Evolutionary conservation across 2,329 filamentous ascomycete species (phyloP).

Genomic region (Zasmidium cellare): DNA sequence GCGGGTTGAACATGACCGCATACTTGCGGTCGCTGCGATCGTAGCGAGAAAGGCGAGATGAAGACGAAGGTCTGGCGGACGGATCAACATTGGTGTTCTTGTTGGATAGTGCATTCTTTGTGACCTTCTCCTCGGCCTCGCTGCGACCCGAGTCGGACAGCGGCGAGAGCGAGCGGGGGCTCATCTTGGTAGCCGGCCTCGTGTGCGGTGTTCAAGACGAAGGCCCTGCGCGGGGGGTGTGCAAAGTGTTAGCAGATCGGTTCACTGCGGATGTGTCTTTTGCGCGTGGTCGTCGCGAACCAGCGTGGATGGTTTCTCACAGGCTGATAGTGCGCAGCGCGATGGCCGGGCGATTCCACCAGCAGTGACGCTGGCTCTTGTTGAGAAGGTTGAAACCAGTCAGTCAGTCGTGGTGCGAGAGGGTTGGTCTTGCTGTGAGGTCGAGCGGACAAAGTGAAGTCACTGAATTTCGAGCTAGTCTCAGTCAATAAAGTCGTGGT

Average conservation of each 20-base stretch:
- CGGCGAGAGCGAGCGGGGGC: constrained; percentile 63
- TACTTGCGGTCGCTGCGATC: constrained; percentile 4
- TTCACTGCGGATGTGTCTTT: constrained; percentile 10
- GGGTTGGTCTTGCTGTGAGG: not conserved
- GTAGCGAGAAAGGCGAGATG: constrained; percentile 33
- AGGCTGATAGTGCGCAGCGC: constrained; percentile 25
- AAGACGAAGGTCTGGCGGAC: constrained; percentile 68
- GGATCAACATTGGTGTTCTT: constrained; percentile 88
- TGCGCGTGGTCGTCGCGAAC: constrained; percentile 21
- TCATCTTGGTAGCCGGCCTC: constrained; percentile 37
- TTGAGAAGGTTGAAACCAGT: not conserved
- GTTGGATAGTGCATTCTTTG: constrained; percentile 65
- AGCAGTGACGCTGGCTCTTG: constrained; percentile 13
- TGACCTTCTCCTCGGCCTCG: constrained; percentile 77
- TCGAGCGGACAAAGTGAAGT: too few species aligned
- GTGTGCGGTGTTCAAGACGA: constrained; percentile 5
- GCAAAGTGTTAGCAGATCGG: constrained; percentile 29
- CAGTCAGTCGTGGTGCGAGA: not conserved
- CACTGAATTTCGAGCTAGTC: too few species aligned
- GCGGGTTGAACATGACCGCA: constrained; percentile 20
- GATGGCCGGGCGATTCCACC: constrained; percentile 5
- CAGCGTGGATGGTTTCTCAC: constrained; percentile 32
- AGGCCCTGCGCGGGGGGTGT: constrained; percentile 26
- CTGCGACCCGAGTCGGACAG: constrained; percentile 74
- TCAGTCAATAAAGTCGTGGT: too few species aligned